phyloP scores from a whole-genome alignment of 1,139 yeast genomes.

The Geotrichum cucujoidarum region DNA sequence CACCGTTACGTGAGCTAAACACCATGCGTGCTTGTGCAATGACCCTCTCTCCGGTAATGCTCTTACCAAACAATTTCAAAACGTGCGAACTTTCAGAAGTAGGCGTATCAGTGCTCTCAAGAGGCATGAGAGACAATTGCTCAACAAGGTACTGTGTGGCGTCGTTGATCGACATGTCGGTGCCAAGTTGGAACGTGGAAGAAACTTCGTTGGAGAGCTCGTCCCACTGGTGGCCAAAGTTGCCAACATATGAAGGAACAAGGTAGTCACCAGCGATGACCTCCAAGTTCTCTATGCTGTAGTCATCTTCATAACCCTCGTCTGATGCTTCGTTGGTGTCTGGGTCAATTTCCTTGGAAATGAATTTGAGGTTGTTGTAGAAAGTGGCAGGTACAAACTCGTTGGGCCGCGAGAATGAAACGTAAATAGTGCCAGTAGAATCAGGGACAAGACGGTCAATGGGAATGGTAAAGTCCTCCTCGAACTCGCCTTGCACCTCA shows the following conservation, averaged over 20 bases:
- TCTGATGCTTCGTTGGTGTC: slow-evolving; percentile 68
- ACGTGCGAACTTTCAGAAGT: slow-evolving; percentile 57
- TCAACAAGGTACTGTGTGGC: slow-evolving; percentile 44
- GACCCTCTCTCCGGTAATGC: slow-evolving; percentile 65
- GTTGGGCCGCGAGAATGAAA: slow-evolving; percentile 62
- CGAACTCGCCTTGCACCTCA: slow-evolving; percentile 53
- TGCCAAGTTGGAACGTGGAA: slow-evolving; percentile 56
- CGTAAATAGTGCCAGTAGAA: slow-evolving; percentile 69
- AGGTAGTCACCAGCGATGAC: slow-evolving; percentile 79
- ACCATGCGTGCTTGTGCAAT: slow-evolving; percentile 71
- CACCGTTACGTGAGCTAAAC: slow-evolving; percentile 60
- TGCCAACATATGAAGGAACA: slow-evolving; percentile 70
- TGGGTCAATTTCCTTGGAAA: slow-evolving; percentile 76
- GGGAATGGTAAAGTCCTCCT: slow-evolving; percentile 63
- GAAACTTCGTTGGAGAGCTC: slow-evolving; percentile 57
- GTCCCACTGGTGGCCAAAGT: slow-evolving; percentile 71
- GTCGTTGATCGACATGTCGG: slow-evolving; percentile 42
- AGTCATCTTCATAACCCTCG: slow-evolving; percentile 91
- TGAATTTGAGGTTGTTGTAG: slow-evolving; percentile 66
- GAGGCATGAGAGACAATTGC: slow-evolving; percentile 57
- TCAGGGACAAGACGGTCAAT: slow-evolving; percentile 69
- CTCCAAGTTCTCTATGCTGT: slow-evolving; percentile 78
- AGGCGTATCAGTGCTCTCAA: slow-evolving; percentile 72
- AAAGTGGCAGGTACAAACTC: slow-evolving; percentile 50
- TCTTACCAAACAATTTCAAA: slow-evolving; percentile 78